A percentile compares a stretch with the other conserved stretches of the same genome.
Conservation (phyloP, 805 yeast species). For the Metschnikowia colocasiae region DNA sequence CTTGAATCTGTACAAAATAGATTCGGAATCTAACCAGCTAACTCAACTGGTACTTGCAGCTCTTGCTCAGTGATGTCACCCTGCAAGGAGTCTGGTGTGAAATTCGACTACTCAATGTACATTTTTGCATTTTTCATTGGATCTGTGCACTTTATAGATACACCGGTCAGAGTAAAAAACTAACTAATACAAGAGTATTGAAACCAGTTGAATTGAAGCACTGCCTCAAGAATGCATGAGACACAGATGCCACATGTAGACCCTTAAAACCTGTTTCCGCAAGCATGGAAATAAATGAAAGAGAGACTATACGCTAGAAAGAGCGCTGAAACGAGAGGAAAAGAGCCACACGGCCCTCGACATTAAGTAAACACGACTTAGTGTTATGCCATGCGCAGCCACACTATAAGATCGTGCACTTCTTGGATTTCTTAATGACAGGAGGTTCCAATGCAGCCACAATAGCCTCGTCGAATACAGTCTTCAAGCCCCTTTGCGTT, state of each 20-base stretch:
- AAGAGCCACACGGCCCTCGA: not conserved
- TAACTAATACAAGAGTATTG: conserved; percentile 4
- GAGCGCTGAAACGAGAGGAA: conserved; percentile 3
- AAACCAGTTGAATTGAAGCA: conserved; percentile 6
- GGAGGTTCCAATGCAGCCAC: conserved; percentile 98
- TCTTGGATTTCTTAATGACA: conserved; percentile 72
- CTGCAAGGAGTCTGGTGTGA: too few relatives aligned
- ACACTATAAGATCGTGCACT: conserved; percentile 74
- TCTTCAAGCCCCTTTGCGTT: conserved; percentile 94
- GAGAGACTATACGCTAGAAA: conserved; percentile 3
- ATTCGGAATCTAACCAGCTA: too few relatives aligned
- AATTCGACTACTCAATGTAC: not conserved
- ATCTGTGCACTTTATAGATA: conserved; percentile 1
- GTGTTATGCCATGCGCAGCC: not conserved
- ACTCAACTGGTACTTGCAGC: too few relatives aligned
- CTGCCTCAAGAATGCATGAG: conserved; percentile 1
- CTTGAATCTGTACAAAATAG: not conserved
- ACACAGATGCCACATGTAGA: conserved; percentile 4
- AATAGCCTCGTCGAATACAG: conserved; percentile 97
- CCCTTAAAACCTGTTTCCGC: conserved; percentile 6
- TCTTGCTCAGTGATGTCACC: too few relatives aligned
- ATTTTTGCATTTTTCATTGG: not conserved
- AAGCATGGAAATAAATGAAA: not conserved
- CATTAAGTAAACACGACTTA: not conserved
- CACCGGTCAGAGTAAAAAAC: conserved; percentile 4